Conservation (phyloP, 345 rosid species). For the Acer saccharum region DNA sequence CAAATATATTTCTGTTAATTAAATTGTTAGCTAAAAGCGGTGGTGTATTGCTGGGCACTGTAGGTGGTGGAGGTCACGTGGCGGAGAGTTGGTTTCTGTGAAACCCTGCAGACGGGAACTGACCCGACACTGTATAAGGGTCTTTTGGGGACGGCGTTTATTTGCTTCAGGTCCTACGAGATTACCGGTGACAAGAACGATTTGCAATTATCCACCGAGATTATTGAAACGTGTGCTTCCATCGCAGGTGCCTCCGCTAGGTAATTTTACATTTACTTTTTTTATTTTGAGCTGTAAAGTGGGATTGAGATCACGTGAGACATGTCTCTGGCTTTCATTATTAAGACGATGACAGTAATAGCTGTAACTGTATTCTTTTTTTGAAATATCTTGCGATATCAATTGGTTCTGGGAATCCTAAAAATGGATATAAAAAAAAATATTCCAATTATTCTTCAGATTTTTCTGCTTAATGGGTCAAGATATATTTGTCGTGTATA, state of each 20-base stretch:
- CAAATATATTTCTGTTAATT: too few species aligned
- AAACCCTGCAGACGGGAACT: slow-evolving; percentile 15
- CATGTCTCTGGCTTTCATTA: background rate
- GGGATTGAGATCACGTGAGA: background rate
- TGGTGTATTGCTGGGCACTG: background rate
- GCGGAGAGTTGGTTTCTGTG: slow-evolving; percentile 29
- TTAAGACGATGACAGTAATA: too few species aligned
- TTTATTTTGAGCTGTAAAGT: background rate
- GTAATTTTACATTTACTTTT: slow-evolving; percentile 31
- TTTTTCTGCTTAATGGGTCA: background rate
- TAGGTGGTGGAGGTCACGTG: slow-evolving; percentile 75
- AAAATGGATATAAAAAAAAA: background rate
- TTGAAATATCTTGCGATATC: background rate
- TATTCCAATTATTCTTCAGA: background rate
- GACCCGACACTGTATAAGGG: slow-evolving; percentile 83
- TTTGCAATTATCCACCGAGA: slow-evolving; percentile 55
- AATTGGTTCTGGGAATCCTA: background rate
- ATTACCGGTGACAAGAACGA: slow-evolving; percentile 58
- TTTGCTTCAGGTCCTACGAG: slow-evolving; percentile 78
- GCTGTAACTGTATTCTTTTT: background rate
- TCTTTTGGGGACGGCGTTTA: slow-evolving; percentile 74
- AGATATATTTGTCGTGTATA: background rate
- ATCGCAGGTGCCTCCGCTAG: slow-evolving; percentile 53
- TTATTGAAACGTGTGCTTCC: slow-evolving; percentile 62
- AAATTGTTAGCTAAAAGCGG: background rate